Conservation (phyloP, 208 protist genomes). For the Leishmania gerbilli region DNA sequence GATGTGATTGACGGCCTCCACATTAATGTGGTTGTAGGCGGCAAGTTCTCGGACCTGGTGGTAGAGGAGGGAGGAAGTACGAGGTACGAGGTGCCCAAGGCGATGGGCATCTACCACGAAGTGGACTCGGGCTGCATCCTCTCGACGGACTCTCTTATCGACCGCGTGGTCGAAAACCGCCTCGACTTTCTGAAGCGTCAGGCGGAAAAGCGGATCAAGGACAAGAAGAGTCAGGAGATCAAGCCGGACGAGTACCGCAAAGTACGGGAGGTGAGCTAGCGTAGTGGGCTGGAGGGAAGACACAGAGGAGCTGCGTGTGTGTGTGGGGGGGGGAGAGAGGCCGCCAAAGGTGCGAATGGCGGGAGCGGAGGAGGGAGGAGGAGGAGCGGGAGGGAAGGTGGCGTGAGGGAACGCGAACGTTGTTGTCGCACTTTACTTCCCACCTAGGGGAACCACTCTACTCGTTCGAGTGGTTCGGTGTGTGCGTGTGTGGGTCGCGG, state of each 20-base stretch:
- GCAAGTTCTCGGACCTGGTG: slow-evolving; percentile 47
- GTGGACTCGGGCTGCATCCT: slow-evolving; percentile 63
- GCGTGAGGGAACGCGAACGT: no score
- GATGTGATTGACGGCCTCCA: slow-evolving; percentile 93
- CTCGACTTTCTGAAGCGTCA: slow-evolving; percentile 75
- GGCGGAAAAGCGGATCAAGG: slow-evolving; percentile 66
- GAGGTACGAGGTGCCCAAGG: slow-evolving; percentile 72
- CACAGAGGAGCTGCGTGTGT: no score
- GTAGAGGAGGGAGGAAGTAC: slow-evolving; percentile 7
- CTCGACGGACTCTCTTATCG: slow-evolving; percentile 78
- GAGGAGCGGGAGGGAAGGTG: not conserved
- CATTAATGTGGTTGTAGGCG: slow-evolving; percentile 86
- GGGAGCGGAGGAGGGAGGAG: not conserved
- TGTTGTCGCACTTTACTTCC: not conserved
- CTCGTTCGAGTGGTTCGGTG: not conserved
- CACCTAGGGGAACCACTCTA: not conserved
- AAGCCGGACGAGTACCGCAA: slow-evolving; percentile 73
- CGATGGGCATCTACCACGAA: slow-evolving; percentile 81
- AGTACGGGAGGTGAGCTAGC: slow-evolving; percentile 61
- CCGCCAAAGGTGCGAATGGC: not conserved
- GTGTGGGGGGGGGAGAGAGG: no score
- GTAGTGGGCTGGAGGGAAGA: no score
- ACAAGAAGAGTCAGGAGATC: slow-evolving; percentile 48
- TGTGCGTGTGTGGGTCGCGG: not conserved
- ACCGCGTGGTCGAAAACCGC: slow-evolving; percentile 80